Evolutionary conservation across 768 basidiomycete species (phyloP), one percentile per base, ranked within the genome.

Genomic region (Auricularia cornea): DNA sequence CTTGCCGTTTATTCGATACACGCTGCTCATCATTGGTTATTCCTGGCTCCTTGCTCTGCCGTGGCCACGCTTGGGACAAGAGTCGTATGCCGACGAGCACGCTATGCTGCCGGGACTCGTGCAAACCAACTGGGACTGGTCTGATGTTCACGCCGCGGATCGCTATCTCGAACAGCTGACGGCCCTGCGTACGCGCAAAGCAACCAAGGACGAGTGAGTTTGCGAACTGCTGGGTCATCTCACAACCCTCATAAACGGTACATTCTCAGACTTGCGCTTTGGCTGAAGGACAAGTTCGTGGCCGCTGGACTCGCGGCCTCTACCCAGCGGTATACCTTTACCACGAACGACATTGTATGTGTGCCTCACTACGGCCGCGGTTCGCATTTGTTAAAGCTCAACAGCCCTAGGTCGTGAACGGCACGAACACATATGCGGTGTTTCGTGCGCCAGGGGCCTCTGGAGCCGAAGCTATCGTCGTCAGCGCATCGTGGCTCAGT

Each of bases 71-170:
- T 78, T 95, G 3, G 86, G 85, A 18, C 81, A 84, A 66, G 72
- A 77, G 11, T 90, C 86, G 8, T 96, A 93, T 71, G 88, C 96
- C 59, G 94, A 96, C 72, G 97, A 99, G 77, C 97, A 98, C 72
- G 96, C 97, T 1, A 75, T 99, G n/a, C 92, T 94, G 70, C 95
- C 97, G 11, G 88, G 84, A 4, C 93, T 97, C 94, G 95, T 97
- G 28, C 92, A 86, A 62, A 93, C 91, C 12, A 86, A 94, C 71
- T 98, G 90, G 87, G 83, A 84, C 68, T 98, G 96, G 97, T 83
- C 77, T 59, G 88, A 98, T 59, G 97, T 98, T 4, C 88, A 91
- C 66, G 76, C 77, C 52, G 94, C 97, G 11, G 97, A 99, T 72
- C 68, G 70, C n/a, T 92, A 91, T 70, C 80, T 97, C 1, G 83